Conservation (phyloP, 1,284 basidiomycete genomes). For the Moesziomyces antarcticus region DNA sequence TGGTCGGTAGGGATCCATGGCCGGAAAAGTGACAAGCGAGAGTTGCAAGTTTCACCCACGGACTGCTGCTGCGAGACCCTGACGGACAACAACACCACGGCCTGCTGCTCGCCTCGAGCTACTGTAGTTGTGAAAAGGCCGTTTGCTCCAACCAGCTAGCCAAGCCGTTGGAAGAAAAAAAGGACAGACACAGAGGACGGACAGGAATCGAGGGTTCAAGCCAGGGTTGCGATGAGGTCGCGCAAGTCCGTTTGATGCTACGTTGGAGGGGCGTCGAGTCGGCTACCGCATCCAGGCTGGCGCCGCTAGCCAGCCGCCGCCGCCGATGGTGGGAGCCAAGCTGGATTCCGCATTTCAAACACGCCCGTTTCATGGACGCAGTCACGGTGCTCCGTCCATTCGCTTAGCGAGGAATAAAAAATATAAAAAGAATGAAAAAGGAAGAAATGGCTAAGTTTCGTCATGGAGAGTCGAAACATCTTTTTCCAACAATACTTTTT, state of each 20-base stretch:
- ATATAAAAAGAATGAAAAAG: background rate
- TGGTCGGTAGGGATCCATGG: background rate
- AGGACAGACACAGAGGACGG: background rate
- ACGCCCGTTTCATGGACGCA: constrained; percentile 3
- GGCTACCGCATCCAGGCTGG: background rate
- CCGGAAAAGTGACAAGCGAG: background rate
- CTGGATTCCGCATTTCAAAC: constrained; percentile 8
- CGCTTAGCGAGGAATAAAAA: constrained; percentile 3
- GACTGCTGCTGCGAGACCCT: background rate
- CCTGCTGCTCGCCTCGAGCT: background rate
- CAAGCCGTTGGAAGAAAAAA: background rate
- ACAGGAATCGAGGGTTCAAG: constrained; percentile 8
- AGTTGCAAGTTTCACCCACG: background rate
- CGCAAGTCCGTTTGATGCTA: background rate
- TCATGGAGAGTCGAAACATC: constrained; percentile 3
- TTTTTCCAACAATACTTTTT: background rate
- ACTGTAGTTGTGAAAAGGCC: background rate
- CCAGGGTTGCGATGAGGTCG: background rate
- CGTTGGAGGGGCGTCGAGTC: background rate
- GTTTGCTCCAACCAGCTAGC: background rate
- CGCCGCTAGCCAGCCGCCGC: background rate
- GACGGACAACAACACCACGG: background rate
- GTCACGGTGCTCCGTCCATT: constrained; percentile 21
- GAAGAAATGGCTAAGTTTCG: background rate
- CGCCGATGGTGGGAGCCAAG: constrained; percentile 1